These are phyloP conservation scores for Trichoderma sp. DNA, from an alignment of 2,329 filamentous ascomycete species.

Conservation along the genomic window DNA sequence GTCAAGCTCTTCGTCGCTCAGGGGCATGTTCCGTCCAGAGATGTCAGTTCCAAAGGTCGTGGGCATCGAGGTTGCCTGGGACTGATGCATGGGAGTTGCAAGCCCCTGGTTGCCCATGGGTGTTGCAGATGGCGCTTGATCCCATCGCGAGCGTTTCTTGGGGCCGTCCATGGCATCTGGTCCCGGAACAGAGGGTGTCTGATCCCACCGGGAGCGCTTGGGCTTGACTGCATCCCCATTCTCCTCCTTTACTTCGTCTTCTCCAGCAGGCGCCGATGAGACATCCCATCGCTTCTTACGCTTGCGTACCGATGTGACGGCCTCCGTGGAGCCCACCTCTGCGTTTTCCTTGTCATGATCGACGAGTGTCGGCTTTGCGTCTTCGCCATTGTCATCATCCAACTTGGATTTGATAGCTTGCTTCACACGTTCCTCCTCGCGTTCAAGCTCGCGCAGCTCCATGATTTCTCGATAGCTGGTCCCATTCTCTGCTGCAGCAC, in stretches of 20 bases:
- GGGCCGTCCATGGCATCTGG: slow-evolving; percentile 60
- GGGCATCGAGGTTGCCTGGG: slow-evolving; percentile 55
- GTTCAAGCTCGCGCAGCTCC: slow-evolving; percentile 85
- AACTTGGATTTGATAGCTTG: slow-evolving; percentile 76
- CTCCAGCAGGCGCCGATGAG: slow-evolving; percentile 57
- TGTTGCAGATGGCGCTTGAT: slow-evolving; percentile 81
- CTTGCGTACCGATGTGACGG: slow-evolving; percentile 66
- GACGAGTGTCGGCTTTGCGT: slow-evolving; percentile 73
- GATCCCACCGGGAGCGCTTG: slow-evolving; percentile 87
- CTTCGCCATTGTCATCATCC: slow-evolving; percentile 56
- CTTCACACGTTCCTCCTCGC: slow-evolving; percentile 86
- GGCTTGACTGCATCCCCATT: slow-evolving; percentile 57
- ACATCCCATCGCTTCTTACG: slow-evolving; percentile 97
- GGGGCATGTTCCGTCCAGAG: slow-evolving; percentile 72
- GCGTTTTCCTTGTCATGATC: slow-evolving; percentile 72
- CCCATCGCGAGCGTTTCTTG: slow-evolving; percentile 86
- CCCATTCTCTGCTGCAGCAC: slow-evolving; percentile 67
- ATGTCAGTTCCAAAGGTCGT: slow-evolving; percentile 80
- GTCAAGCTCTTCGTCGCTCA: slow-evolving; percentile 94
- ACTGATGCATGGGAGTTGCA: slow-evolving; percentile 75
- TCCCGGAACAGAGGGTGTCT: slow-evolving; percentile 62
- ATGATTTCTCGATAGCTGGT: slow-evolving; percentile 88
- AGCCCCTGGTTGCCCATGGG: slow-evolving; percentile 73
- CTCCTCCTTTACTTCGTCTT: slow-evolving; percentile 53
- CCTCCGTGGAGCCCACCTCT: slow-evolving; percentile 68